Percentiles rank a stretch among this genome's conserved stretches.
phyloP scores from a whole-genome alignment of 1,284 basidiomycete species.

The Rhodotorula sp. region DNA sequence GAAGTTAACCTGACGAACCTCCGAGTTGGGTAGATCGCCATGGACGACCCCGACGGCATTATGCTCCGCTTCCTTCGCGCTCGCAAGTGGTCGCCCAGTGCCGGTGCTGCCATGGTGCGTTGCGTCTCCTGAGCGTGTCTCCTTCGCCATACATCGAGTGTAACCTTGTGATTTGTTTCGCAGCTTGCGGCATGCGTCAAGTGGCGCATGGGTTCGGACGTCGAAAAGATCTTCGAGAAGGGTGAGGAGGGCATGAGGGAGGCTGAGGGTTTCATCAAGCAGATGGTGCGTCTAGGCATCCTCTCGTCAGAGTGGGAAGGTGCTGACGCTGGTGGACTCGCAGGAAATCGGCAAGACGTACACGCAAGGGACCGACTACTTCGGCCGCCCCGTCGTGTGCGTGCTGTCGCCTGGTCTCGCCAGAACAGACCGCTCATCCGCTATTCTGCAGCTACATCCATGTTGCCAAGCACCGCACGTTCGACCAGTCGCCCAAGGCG shows the following conservation, averaged over 20 bases:
- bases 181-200: slow-evolving; percentile 39
- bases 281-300: slow-evolving; percentile 39
- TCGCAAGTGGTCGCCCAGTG: slow-evolving; percentile 49
- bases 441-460: slow-evolving; percentile 28
- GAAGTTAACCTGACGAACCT: too few species aligned
- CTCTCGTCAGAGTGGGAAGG: rapidly evolving
- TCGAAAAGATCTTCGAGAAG: slow-evolving; percentile 48
- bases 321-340: rapidly evolving
- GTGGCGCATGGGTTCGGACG: slow-evolving; percentile 44
- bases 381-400: slow-evolving; percentile 47
- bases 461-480: slow-evolving; percentile 39
- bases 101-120: slow-evolving; percentile 51
- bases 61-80: slow-evolving; percentile 50
- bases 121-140: slow-evolving; percentile 16
- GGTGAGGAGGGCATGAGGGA: slow-evolving; percentile 49
- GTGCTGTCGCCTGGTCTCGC: neutral
- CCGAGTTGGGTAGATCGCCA: neutral
- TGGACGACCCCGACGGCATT: slow-evolving; percentile 40
- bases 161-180: neutral
- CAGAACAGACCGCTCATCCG: neutral
- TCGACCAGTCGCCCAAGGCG: slow-evolving; percentile 46
- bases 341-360: slow-evolving; percentile 47
- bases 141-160: neutral
- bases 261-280: slow-evolving; percentile 49
- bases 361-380: slow-evolving; percentile 47